These are phyloP conservation scores for Parastagonospora avenae DNA, from an alignment of 2,329 filamentous ascomycete species.

Conservation along the genomic window DNA sequence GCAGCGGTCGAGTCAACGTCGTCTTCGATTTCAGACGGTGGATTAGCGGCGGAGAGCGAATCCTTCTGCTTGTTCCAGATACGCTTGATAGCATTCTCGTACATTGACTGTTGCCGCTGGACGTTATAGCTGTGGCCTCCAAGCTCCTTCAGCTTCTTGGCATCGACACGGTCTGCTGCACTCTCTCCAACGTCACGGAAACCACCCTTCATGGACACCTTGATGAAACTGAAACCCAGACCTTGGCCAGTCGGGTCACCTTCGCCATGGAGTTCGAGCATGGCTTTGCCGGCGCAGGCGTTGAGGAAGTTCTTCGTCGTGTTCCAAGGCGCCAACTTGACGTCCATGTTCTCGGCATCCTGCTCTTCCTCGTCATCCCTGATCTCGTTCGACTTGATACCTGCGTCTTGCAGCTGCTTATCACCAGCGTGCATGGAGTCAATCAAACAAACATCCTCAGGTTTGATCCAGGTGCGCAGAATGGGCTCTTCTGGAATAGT, in stretches of 20 bases:
- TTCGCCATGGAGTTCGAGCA: conserved; percentile 92
- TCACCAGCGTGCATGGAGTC: conserved; percentile 97
- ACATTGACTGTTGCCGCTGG: conserved; percentile 88
- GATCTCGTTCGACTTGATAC: conserved; percentile 73
- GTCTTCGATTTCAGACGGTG: conserved; percentile 75
- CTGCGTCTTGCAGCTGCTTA: conserved; percentile 88
- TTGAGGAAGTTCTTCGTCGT: conserved; percentile 96
- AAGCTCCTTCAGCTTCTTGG: conserved; percentile 69
- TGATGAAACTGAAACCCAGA: conserved; percentile 94
- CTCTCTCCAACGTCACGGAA: conserved; percentile 91
- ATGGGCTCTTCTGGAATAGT: conserved; percentile 78
- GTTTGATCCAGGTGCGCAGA: conserved; percentile 87
- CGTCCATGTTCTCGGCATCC: conserved; percentile 76
- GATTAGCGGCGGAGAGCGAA: conserved; percentile 73
- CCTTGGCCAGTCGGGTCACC: conserved; percentile 94
- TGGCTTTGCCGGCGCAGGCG: conserved; percentile 91
- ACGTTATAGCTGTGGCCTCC: conserved; percentile 98
- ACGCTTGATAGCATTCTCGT: conserved; percentile 85
- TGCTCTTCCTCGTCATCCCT: conserved; percentile 66
- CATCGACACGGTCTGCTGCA: conserved; percentile 83
- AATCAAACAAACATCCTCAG: conserved; percentile 91
- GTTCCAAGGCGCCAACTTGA: conserved; percentile 94
- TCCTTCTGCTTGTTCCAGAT: conserved; percentile 91
- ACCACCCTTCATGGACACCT: conserved; percentile 98
- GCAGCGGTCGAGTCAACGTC: conserved; percentile 60